Percentiles rank a stretch among this genome's conserved stretches.
These are phyloP conservation scores for Ceriops decandra DNA, from an alignment of 345 rosid genomes.

Conservation along the genomic window DNA sequence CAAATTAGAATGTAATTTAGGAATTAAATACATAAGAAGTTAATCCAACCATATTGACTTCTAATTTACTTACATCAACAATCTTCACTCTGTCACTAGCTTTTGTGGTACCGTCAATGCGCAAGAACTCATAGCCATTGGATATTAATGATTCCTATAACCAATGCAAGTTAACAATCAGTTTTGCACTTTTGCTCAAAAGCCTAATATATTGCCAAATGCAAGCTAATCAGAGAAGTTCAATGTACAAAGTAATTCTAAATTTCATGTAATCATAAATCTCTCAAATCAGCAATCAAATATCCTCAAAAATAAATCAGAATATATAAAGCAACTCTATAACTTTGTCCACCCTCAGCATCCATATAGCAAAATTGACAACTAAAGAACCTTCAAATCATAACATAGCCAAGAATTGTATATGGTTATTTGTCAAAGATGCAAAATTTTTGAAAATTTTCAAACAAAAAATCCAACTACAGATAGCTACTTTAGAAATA, in stretches of 20 bases:
- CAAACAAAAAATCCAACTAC: too few species aligned
- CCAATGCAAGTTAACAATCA: slow-evolving; percentile 8
- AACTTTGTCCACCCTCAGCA: neutral
- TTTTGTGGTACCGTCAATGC: slow-evolving; percentile 95
- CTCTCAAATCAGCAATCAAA: neutral
- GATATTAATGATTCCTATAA: slow-evolving; percentile 67
- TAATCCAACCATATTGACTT: neutral
- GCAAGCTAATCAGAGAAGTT: neutral
- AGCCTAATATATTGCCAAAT: slow-evolving; percentile 5
- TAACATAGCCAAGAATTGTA: too few species aligned
- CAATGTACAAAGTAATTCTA: neutral
- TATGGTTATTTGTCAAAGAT: too few species aligned
- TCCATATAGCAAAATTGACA: neutral
- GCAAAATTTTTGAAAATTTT: too few species aligned
- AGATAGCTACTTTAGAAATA: too few species aligned
- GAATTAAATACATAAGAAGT: neutral
- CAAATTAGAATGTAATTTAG: neutral
- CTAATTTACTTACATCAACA: slow-evolving; percentile 57
- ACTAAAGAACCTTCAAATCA: neutral
- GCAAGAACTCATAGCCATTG: slow-evolving; percentile 60
- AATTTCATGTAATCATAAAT: neutral
- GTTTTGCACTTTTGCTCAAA: neutral
- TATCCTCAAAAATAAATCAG: neutral
- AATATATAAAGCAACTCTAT: neutral
- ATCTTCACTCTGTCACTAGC: slow-evolving; percentile 73